phyloP scores from a whole-genome alignment of 2,329 filamentous ascomycete genomes.

The Gnomoniopsis sp. region DNA sequence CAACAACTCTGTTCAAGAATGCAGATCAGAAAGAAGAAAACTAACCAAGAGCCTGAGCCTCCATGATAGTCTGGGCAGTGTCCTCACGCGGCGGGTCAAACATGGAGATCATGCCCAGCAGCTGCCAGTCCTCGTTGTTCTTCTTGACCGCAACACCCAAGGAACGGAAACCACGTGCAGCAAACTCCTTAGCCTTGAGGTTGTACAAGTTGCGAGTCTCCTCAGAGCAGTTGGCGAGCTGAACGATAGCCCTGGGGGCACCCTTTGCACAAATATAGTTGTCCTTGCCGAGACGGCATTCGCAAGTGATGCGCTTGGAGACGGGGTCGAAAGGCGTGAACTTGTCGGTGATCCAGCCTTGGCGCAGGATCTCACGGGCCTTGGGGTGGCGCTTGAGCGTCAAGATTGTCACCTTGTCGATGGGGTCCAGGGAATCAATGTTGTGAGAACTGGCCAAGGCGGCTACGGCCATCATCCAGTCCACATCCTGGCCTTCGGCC shows the following conservation, averaged over 20 bases:
- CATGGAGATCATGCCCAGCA: slow-evolving; percentile 75
- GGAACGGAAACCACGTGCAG: slow-evolving; percentile 75
- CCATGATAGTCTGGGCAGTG: slow-evolving; percentile 73
- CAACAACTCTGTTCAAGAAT: not conserved
- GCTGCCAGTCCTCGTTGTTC: slow-evolving; percentile 48
- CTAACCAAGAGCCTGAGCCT: slow-evolving; percentile 41
- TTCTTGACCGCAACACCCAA: slow-evolving; percentile 65
- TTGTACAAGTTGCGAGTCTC: slow-evolving; percentile 65
- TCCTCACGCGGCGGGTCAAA: slow-evolving; percentile 78
- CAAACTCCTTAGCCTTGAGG: slow-evolving; percentile 71
- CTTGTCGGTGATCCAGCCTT: slow-evolving; percentile 74
- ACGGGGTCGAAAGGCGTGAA: slow-evolving; percentile 77
- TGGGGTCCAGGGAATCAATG: slow-evolving; percentile 73
- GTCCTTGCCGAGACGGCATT: slow-evolving; percentile 67
- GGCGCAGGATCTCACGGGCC: slow-evolving; percentile 70
- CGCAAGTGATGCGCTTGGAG: slow-evolving; percentile 73
- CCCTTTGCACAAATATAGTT: slow-evolving; percentile 73
- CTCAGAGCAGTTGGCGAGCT: slow-evolving; percentile 64
- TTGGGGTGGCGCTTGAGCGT: slow-evolving; percentile 75
- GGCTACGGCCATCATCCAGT: slow-evolving; percentile 82
- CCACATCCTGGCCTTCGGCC: slow-evolving; percentile 71
- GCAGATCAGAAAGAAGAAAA: not conserved
- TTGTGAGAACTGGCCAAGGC: slow-evolving; percentile 76
- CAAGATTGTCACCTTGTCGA: slow-evolving; percentile 75
- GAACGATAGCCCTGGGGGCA: slow-evolving; percentile 71